A percentile compares a stretch with the other conserved stretches of the same genome.
phyloP scores from a whole-genome alignment of 257 asterid genomes.

The Solanum habrochaites region DNA sequence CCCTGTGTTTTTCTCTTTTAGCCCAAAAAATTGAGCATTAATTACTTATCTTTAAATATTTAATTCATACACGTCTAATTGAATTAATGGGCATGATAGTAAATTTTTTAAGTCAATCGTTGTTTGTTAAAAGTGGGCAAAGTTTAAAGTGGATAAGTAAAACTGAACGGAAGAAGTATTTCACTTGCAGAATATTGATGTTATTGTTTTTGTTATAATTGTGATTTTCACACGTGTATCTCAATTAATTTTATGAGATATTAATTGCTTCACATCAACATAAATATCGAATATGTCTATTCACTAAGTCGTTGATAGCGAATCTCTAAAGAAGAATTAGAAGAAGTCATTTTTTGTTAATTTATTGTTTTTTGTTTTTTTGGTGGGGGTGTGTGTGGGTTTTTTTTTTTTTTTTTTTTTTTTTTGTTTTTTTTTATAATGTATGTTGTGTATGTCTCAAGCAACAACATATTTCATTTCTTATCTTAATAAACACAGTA shows the following conservation, averaged over 20 bases:
- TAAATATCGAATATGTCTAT: rapidly evolving
- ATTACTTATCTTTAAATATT: too few species aligned
- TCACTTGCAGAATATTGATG: background rate
- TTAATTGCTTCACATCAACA: rapidly evolving
- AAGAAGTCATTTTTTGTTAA: too few species aligned
- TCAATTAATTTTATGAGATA: background rate
- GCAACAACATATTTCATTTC: background rate
- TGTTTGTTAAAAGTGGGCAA: background rate
- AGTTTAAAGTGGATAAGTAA: background rate
- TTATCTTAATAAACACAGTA: too few species aligned
- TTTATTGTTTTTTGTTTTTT: too few species aligned
- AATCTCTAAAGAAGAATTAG: background rate
- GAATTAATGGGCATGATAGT: background rate
- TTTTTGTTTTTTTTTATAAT: too few species aligned
- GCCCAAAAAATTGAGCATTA: background rate
- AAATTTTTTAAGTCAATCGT: background rate
- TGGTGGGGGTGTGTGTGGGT: too few species aligned
- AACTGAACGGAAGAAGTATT: background rate
- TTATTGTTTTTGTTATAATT: too few species aligned
- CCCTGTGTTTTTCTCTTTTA: background rate
- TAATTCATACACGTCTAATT: too few species aligned
- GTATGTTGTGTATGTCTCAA: background rate
- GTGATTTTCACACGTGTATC: too few species aligned
- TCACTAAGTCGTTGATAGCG: background rate
- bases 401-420: too few species aligned